A percentile compares a stretch with the other conserved stretches of the same genome.
Evolutionary conservation across 371 early-diverging fungal genomes (phyloP).

Genomic region (Synchytrium microbalum): DNA sequence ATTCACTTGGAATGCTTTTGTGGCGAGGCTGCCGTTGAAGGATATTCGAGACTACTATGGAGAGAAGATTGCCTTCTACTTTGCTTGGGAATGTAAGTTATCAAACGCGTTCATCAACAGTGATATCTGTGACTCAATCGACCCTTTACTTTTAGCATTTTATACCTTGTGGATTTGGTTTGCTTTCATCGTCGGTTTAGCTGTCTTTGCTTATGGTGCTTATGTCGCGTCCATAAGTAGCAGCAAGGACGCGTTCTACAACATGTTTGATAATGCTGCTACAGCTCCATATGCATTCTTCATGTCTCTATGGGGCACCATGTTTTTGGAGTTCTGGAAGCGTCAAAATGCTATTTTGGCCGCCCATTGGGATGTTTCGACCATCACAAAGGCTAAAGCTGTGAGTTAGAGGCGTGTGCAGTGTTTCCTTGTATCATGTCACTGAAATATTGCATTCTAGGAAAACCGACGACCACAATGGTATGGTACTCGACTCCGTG

Average conservation of each 20-base stretch:
- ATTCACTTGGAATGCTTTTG: not conserved
- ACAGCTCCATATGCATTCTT: constrained; percentile 46
- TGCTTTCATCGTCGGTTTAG: constrained; percentile 37
- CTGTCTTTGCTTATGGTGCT: constrained; percentile 41
- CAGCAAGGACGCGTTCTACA: not conserved
- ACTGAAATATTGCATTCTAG: too few species aligned
- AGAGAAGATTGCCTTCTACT: constrained; percentile 52
- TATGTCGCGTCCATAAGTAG: constrained; percentile 6
- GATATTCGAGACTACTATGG: constrained; percentile 47
- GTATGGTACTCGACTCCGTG: constrained; percentile 27
- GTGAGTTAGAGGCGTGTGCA: too few species aligned
- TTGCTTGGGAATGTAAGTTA: constrained; percentile 44
- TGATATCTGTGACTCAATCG: too few species aligned
- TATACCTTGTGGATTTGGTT: constrained; percentile 38
- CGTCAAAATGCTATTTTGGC: constrained; percentile 37
- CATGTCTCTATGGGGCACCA: constrained; percentile 43
- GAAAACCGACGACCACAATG: constrained; percentile 48
- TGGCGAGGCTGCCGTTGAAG: constrained; percentile 21
- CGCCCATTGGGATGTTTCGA: too few species aligned
- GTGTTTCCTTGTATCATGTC: constrained; percentile 10
- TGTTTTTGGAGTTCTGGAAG: constrained; percentile 60
- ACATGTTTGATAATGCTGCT: constrained; percentile 45
- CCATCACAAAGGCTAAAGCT: too few species aligned
- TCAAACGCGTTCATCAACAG: not conserved
- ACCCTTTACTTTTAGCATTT: constrained; percentile 20